Conservation (phyloP, 139 green algal genomes). For the Limnomonas spitsbergensis region DNA sequence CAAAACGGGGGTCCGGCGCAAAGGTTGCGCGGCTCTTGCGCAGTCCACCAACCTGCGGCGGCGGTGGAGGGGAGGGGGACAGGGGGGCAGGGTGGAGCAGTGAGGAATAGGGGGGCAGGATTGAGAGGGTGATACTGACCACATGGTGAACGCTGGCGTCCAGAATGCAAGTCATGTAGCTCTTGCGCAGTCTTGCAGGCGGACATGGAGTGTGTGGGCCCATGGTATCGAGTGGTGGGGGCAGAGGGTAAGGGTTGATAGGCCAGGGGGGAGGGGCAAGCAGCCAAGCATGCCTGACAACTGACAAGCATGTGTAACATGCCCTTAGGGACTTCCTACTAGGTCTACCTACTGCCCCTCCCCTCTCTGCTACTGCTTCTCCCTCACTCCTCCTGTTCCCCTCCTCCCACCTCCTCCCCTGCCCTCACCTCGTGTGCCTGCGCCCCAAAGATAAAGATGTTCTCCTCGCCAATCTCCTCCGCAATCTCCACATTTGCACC, state of each 20-base stretch:
- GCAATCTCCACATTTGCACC: slow-evolving; percentile 99
- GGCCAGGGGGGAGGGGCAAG: too few species aligned
- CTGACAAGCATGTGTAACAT: too few species aligned
- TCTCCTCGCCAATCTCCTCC: slow-evolving; percentile 77
- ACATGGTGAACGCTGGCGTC: neutral
- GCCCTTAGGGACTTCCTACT: too few species aligned
- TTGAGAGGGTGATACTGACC: neutral
- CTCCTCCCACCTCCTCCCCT: neutral
- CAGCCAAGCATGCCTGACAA: too few species aligned
- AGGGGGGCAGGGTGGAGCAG: neutral
- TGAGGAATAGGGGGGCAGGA: neutral
- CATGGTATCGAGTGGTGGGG: too few species aligned
- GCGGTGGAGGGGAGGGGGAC: too few species aligned
- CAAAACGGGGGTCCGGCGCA: slow-evolving; percentile 70
- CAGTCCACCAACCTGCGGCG: slow-evolving; percentile 41
- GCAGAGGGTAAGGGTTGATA: too few species aligned
- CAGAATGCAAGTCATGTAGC: neutral
- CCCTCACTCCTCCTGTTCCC: too few species aligned
- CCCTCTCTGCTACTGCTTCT: too few species aligned
- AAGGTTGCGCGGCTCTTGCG: slow-evolving; percentile 59
- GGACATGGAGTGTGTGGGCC: too few species aligned
- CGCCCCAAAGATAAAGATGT: slow-evolving; percentile 89
- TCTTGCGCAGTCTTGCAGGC: neutral
- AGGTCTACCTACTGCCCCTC: too few species aligned
- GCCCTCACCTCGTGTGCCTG: slow-evolving; percentile 28